Base-by-base conservation (phyloP, 2,329 filamentous ascomycete genomes). In the Pseudogymnoascus sp. region DNA sequence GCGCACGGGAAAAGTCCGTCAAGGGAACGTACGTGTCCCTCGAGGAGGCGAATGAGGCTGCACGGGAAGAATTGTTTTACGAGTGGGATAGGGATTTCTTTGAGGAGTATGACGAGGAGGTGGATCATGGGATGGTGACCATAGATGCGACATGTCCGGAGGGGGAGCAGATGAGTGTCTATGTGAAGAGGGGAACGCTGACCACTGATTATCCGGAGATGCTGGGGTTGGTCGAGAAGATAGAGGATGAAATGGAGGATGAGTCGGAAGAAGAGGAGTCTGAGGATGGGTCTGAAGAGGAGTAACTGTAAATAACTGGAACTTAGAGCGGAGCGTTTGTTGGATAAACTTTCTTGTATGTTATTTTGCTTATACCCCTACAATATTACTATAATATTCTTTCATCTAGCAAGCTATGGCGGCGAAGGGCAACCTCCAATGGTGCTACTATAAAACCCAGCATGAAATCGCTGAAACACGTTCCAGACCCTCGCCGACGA, bases 261-360 rank as follows among this genome's bases (percentile, higher is more conserved):
- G 76, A 79, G 1, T 78, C 80, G 64, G 73, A 74, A 10, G 80
- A 77, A 3, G 7, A 2, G n/a, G 47, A 53, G 26, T 53, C 47
- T 19, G 26, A 31, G 38, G 38, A 42, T 19, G 38, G 7, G 38
- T 42, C 38, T n/a, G 24, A 16, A 19, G 19, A 19, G 19, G 19
- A 19, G 19, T 47, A 2, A 14, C 4, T 29, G 6, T 50, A 2
- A 16, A 13, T 8, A 16, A 16, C 26, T 31, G 8, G 21, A 4
- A 7, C 26, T 16, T 31, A 4, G 24, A 16, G 14, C 26, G 4
- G 47, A 53, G 8, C 47, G 14, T 31, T 31, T 53, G 14, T 31
- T 53, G 8, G 47, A 16, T 53, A 6, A 2, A 3, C 26, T 6
- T 16, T 31, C 4, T 31, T 19, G 6, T 2, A 50, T 50, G 14